These are phyloP conservation scores for Epichloe amarillans DNA, from an alignment of 2,329 filamentous ascomycete species.

Conservation along the genomic window DNA sequence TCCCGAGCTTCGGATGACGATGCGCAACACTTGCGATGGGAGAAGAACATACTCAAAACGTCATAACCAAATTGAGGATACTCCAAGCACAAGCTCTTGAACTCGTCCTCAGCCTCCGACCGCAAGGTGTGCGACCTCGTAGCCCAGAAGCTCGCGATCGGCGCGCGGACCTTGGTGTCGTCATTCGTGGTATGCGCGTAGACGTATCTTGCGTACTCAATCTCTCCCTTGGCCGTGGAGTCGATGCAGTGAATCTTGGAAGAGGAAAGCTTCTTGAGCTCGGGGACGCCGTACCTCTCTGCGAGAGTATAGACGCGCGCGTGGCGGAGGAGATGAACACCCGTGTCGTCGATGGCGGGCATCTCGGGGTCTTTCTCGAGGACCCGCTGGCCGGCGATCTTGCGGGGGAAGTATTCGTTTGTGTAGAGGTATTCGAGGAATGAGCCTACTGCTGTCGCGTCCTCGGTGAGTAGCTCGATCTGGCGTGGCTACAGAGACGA, in stretches of 20 bases:
- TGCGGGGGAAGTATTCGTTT: conserved; percentile 55
- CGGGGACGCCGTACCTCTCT: conserved; percentile 56
- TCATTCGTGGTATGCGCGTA: conserved; percentile 62
- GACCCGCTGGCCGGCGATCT: conserved; percentile 46
- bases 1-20: neutral
- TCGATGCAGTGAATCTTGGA: conserved; percentile 88
- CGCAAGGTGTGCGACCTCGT: conserved; percentile 66
- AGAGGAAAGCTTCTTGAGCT: conserved; percentile 64
- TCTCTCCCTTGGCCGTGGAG: conserved; percentile 78
- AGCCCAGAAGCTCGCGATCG: conserved; percentile 86
- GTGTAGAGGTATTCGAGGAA: conserved; percentile 30
- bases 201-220: conserved; percentile 81
- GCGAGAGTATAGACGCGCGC: conserved; percentile 83
- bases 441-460: conserved; percentile 22
- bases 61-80: conserved; percentile 89
- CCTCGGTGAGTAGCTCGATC: conserved; percentile 44
- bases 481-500: conserved; percentile 36
- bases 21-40: neutral
- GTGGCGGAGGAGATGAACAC: conserved; percentile 74
- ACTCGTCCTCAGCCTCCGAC: conserved; percentile 75
- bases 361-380: conserved; percentile 56
- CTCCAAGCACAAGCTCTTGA: conserved; percentile 73
- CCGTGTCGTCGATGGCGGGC: conserved; percentile 60
- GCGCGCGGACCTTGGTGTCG: conserved; percentile 62
- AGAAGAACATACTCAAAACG: conserved; percentile 54